phyloP scores from a whole-genome alignment of 768 basidiomycete species.

The Lyophyllum atratum region DNA sequence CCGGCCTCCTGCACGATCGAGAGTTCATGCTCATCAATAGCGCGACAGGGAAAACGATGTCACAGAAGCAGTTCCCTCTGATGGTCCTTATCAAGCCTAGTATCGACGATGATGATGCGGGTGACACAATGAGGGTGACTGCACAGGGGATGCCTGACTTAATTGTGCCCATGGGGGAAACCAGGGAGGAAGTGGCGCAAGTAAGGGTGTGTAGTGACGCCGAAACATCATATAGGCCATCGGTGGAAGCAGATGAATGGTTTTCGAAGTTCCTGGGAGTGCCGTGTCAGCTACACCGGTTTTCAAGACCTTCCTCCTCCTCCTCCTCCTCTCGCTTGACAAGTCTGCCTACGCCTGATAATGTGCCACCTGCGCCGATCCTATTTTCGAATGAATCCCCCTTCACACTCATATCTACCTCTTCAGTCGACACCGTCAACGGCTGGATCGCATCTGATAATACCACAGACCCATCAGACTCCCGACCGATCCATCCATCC shows the following conservation, averaged over 20 bases:
- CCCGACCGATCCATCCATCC: constrained; percentile 4
- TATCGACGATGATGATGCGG: constrained; percentile 3
- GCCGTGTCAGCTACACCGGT: constrained; percentile 14
- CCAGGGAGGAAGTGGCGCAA: not conserved
- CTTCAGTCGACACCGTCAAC: constrained; percentile 9
- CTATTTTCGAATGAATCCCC: constrained; percentile 18
- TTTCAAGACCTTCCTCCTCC: not conserved
- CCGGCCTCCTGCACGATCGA: constrained; percentile 13
- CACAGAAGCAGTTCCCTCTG: constrained; percentile 16
- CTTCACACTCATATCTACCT: constrained; percentile 16
- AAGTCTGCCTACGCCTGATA: not conserved
- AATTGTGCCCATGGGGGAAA: not conserved
- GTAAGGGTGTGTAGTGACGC: not conserved
- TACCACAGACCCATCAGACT: not conserved
- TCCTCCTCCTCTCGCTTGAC: not conserved
- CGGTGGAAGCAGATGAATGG: constrained; percentile 15
- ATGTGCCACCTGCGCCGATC: not conserved
- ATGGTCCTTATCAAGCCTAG: constrained; percentile 17
- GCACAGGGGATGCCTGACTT: constrained; percentile 14
- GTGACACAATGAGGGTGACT: constrained; percentile 7
- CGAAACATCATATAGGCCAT: not conserved
- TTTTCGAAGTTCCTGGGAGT: constrained; percentile 12
- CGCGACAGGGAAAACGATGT: constrained; percentile 9
- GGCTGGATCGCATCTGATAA: constrained; percentile 11
- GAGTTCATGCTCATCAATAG: constrained; percentile 14